phyloP scores from a whole-genome alignment of 176 grass and related monocot genomes.

The bread wheat (Triticum aestivum) region IWGSC_CS_RefSeq_v2.1 NC_057814.1:198154185-198154684 shows the following conservation, averaged over 20 bases:
- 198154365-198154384: neutral
- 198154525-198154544: neutral
- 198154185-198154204: too few relatives aligned
- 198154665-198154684: neutral
- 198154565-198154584: neutral
- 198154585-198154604: neutral
- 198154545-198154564: neutral
- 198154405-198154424: neutral
- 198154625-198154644: neutral
- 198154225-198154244: neutral
- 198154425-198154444: neutral
- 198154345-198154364: too few relatives aligned
- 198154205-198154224: neutral
- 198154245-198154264: neutral
- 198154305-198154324: too few relatives aligned
- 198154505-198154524: neutral
- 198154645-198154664: neutral
- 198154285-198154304: too few relatives aligned
- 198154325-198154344: too few relatives aligned
- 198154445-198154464: neutral
- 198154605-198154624: neutral
- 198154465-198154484: neutral
- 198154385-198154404: neutral
- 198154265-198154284: neutral
- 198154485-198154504: neutral